Evolutionary conservation across 108 stramenopile genomes (phyloP).

Genomic region (Skeletonema grethae): DNA sequence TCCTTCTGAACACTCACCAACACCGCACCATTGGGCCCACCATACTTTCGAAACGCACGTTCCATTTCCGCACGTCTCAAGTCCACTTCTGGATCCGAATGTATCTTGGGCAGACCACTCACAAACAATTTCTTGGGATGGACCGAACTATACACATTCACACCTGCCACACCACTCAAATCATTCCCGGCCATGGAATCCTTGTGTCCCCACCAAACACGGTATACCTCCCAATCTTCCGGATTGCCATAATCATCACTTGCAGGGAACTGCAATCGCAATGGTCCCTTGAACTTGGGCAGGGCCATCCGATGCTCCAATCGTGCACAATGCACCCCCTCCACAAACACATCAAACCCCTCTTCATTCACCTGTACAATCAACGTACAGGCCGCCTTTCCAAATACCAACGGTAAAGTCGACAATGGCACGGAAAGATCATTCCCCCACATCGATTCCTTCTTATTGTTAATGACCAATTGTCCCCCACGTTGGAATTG

Average conservation of each 20-base stretch:
- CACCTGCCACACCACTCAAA: constrained; percentile 57
- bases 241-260: constrained; percentile 78
- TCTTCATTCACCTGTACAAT: constrained; percentile 81
- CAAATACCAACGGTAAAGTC: constrained; percentile 78
- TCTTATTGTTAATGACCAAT: constrained; percentile 81
- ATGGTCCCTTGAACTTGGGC: constrained; percentile 23
- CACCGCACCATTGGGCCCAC: constrained; percentile 72
- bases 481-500: constrained; percentile 75
- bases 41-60: constrained; percentile 86
- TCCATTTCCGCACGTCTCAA: constrained; percentile 82
- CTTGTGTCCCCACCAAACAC: constrained; percentile 86
- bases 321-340: constrained; percentile 75
- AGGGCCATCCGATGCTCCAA: constrained; percentile 75
- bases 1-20: constrained; percentile 66
- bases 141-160: constrained; percentile 62
- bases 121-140: constrained; percentile 83
- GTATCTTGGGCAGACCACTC: constrained; percentile 62
- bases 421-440: constrained; percentile 73
- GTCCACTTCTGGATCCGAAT: constrained; percentile 73
- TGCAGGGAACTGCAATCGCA: constrained; percentile 77
- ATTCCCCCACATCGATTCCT: constrained; percentile 80
- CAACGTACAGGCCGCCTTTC: constrained; percentile 65
- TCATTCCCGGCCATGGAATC: constrained; percentile 57
- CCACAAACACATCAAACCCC: constrained; percentile 84
- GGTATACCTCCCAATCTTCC: constrained; percentile 81